Conservation (phyloP, 129 eudicot genomes). For the Scalesia atractyloides region DNA sequence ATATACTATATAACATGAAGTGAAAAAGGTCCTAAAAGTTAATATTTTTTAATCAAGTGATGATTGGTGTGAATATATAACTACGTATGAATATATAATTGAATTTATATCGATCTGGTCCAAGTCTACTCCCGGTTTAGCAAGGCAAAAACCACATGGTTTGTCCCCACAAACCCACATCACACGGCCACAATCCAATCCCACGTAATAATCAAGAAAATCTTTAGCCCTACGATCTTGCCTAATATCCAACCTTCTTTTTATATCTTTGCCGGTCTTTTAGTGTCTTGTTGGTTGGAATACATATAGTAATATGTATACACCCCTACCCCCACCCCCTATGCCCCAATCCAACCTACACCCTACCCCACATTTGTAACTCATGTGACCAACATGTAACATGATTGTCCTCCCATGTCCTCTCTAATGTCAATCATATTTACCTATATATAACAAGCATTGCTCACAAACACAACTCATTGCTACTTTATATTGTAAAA, state of each 20-base stretch:
- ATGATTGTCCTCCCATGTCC: slow-evolving; percentile 18
- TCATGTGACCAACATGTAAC: slow-evolving; percentile 19
- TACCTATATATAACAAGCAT: slow-evolving; percentile 10
- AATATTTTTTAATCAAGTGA: background rate
- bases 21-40: background rate
- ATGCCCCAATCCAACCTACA: background rate
- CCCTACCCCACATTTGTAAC: slow-evolving; percentile 16
- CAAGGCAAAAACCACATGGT: slow-evolving; percentile 27
- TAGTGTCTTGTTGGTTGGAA: slow-evolving; percentile 27
- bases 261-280: slow-evolving; percentile 27
- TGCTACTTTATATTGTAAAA: background rate
- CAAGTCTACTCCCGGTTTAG: background rate
- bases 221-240: slow-evolving; percentile 28
- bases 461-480: slow-evolving; percentile 8
- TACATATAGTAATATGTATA: slow-evolving; percentile 9
- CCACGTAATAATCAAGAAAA: slow-evolving; percentile 20
- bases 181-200: slow-evolving; percentile 29
- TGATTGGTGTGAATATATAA: background rate
- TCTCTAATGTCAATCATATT: background rate
- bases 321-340: slow-evolving; percentile 3
- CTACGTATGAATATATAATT: background rate
- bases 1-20: background rate
- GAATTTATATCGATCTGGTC: slow-evolving; percentile 16
- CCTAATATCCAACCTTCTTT: slow-evolving; percentile 16
- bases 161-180: slow-evolving; percentile 28